These are phyloP conservation scores for Fusarium sp. DNA, from an alignment of 2,329 filamentous ascomycete genomes.

Conservation along the genomic window DNA sequence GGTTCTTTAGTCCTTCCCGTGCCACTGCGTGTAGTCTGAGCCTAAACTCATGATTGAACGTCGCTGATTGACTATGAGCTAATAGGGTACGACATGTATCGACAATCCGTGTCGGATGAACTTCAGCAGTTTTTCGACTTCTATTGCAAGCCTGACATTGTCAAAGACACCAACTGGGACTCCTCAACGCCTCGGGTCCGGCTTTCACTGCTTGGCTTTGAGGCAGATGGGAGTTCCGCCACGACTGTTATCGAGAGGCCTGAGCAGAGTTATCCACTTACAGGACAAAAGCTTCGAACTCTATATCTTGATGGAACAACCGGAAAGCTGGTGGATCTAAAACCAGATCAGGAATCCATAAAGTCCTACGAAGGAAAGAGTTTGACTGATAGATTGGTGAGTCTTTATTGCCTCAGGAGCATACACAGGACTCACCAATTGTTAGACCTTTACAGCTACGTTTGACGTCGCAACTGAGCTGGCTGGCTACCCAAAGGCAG, in stretches of 20 bases:
- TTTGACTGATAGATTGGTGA: background rate
- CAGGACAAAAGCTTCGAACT: background rate
- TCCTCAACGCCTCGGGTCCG: background rate
- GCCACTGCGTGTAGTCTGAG: accelerated
- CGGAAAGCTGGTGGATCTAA: accelerated
- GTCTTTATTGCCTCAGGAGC: background rate
- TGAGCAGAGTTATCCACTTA: background rate
- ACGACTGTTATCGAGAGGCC: background rate
- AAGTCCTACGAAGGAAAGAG: background rate
- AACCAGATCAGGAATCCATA: background rate
- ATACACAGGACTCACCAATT: background rate
- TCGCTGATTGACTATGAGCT: background rate
- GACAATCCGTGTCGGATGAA: background rate
- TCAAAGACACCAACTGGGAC: background rate
- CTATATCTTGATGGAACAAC: background rate
- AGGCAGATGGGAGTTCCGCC: background rate
- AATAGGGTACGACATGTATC: background rate
- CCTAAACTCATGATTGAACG: too few relatives aligned
- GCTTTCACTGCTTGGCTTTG: background rate
- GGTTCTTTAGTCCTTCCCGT: background rate
- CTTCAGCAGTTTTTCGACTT: background rate
- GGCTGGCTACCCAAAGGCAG: background rate
- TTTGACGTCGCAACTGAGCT: background rate
- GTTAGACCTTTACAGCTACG: background rate
- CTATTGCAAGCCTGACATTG: background rate